Evolutionary conservation across 441 rosid genomes (phyloP), one percentile per base, ranked within the genome.

Genomic region (Pelargonium exstipulatum): DNA sequence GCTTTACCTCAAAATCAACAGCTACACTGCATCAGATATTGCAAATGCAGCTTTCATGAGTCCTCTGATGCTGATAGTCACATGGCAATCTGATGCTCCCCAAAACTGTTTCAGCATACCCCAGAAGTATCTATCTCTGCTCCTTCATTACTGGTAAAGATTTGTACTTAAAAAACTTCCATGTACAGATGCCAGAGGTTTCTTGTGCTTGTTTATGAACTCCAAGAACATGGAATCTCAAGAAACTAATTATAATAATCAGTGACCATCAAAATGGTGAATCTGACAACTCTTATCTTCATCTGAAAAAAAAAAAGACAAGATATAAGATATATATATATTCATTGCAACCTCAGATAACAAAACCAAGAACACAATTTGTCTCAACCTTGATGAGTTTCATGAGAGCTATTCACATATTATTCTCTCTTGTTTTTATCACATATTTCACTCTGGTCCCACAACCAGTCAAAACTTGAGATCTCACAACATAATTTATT

Each of bases 141-240:
- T 60, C 65, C 22, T 46, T 32, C 22, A 66, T 18, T 16, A 22
- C n/a, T 42, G 65, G 26, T 9, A 29, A 29, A 29, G 4, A 29
- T 29, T 0, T 55, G 57, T 62, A 48, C 35, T 20, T 67, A 5
- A 9, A 13, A n/a, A 66, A 29, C 51, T 74, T 60, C 46, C 22
- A 26, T 58, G 66, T 64, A 72, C 35, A 63, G 77, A 66, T n/a
- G 66, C 69, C 66, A 60, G 12, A 17, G 61, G 29, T 2, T 43
- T 8, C 57, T 60, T 12, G 61, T 6, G 14, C 35, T 68, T 64
- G 69, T 71, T 70, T 65, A 37, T 64, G 63, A 29, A 37, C 57
- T 49, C 76, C 72, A 55, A 62, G 13, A 17, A 9, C 62, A 51
- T 66, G 43, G 69, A 67, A 76, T 62, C 57, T 73, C 77, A 62